These are phyloP conservation scores for Dissoconium aciculare DNA, from an alignment of 2,329 filamentous ascomycete genomes.

Conservation along the genomic window DNA sequence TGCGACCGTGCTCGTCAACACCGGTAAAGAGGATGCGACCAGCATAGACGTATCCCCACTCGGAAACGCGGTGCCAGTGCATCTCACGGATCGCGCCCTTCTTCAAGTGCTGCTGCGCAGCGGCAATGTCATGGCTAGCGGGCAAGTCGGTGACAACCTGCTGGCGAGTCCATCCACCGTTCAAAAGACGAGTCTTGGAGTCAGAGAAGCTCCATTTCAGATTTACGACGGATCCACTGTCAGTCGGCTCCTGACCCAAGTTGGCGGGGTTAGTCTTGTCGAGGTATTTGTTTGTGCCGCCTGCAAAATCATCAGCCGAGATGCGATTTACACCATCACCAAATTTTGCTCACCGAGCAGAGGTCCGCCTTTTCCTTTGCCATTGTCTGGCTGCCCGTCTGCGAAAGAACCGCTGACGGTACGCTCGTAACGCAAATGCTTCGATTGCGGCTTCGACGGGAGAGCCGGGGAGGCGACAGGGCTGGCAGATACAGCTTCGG, in stretches of 20 bases:
- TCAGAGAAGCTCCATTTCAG: constrained; percentile 53
- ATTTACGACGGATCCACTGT: constrained; percentile 49
- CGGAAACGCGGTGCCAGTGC: constrained; percentile 44
- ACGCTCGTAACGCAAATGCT: constrained; percentile 12
- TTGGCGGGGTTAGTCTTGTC: constrained; percentile 51
- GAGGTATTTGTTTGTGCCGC: constrained; percentile 47
- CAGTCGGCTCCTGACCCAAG: constrained; percentile 46
- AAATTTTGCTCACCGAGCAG: constrained; percentile 36
- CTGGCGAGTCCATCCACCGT: constrained; percentile 51
- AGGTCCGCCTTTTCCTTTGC: constrained; percentile 42
- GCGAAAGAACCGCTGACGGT: constrained; percentile 24
- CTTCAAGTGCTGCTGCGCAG: constrained; percentile 51
- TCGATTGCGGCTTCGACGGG: constrained; percentile 3
- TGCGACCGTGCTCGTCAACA: constrained; percentile 38
- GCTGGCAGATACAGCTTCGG: constrained; percentile 1
- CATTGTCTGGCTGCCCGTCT: constrained; percentile 42
- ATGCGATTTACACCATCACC: background rate
- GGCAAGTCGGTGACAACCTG: constrained; percentile 54
- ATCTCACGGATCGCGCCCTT: constrained; percentile 52
- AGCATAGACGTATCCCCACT: constrained; percentile 41
- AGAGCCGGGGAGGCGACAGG: constrained; percentile 1
- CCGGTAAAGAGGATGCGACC: constrained; percentile 38
- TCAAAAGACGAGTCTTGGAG: constrained; percentile 46
- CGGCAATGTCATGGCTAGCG: constrained; percentile 49
- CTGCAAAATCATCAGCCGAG: constrained; percentile 25